Percentiles rank a stretch among this genome's conserved stretches.
These are phyloP conservation scores for Galerina sulciceps DNA, from an alignment of 768 basidiomycete genomes.

Conservation along the genomic window DNA sequence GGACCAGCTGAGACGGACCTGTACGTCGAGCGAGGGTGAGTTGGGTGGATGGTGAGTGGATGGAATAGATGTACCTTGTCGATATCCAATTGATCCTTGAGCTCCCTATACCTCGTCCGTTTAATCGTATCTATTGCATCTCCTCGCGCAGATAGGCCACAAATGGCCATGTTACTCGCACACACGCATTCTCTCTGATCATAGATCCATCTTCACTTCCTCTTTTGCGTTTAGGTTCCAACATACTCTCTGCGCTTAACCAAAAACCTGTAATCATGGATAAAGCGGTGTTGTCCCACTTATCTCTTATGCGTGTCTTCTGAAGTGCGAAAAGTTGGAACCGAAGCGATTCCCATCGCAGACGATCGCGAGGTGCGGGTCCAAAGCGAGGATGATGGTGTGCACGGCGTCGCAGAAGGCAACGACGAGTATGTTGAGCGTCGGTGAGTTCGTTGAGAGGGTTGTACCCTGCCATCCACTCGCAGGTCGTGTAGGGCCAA, in stretches of 20 bases:
- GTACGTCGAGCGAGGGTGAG: too few species aligned
- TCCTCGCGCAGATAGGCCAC: conserved; percentile 84
- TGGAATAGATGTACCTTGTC: too few species aligned
- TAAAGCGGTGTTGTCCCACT: too few species aligned
- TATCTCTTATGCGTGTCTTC: conserved; percentile 62
- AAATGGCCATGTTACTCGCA: conserved; percentile 88
- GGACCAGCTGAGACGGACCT: too few species aligned
- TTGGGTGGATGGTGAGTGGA: too few species aligned
- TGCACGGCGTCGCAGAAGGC: conserved; percentile 72
- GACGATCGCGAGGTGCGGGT: conserved; percentile 75
- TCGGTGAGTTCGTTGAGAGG: conserved; percentile 86
- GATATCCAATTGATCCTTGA: conserved; percentile 66
- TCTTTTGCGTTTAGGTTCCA: conserved; percentile 69
- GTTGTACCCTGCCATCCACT: conserved; percentile 89
- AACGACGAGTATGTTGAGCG: conserved; percentile 58
- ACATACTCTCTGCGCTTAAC: too few species aligned
- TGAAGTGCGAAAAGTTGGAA: conserved; percentile 75
- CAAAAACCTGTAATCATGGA: conserved; percentile 84
- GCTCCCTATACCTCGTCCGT: conserved; percentile 61
- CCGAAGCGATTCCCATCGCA: conserved; percentile 89
- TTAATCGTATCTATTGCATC: conserved; percentile 69
- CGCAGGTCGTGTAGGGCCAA: conserved; percentile 77
- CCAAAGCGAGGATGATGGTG: conserved; percentile 79
- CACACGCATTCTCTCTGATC: conserved; percentile 65
- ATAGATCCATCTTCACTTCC: conserved; percentile 87